Evolutionary conservation across 129 eudicot species (phyloP).

Genomic region (Heracleum sosnowskyi): DNA sequence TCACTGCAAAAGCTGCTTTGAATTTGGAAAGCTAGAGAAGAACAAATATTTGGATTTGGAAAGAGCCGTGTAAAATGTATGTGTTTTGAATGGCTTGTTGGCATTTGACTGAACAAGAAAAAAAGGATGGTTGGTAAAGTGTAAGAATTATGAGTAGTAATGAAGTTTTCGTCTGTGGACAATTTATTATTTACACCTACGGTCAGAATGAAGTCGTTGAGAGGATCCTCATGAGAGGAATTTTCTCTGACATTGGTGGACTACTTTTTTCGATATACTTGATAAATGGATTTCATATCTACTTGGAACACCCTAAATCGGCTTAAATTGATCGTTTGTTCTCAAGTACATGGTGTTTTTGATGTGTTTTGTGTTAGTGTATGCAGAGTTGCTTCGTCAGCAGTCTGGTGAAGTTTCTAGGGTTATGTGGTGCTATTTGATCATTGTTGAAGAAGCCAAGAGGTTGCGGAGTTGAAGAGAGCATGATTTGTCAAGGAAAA

Average conservation of each 20-base stretch:
- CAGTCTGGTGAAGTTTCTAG: no score
- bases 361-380: no score
- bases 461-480: no score
- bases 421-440: no score
- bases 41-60: neutral
- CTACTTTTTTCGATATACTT: neutral
- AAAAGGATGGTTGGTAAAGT: constrained; percentile 8
- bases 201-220: constrained; percentile 38
- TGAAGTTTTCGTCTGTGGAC: constrained; percentile 21
- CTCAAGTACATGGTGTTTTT: no score
- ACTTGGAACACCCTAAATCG: no score
- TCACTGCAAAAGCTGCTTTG: no score
- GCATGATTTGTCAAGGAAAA: no score
- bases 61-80: neutral
- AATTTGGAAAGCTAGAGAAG: neutral
- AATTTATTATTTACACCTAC: constrained; percentile 22
- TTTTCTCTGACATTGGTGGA: neutral
- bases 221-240: constrained; percentile 32
- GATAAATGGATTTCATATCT: no score
- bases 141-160: constrained; percentile 3
- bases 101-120: constrained; percentile 4
- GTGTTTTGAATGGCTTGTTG: constrained; percentile 13
- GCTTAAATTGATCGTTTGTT: no score
- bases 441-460: no score
- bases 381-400: no score